These are phyloP conservation scores for Lojkania enalia DNA, from an alignment of 2,329 filamentous ascomycete genomes.

Conservation along the genomic window DNA sequence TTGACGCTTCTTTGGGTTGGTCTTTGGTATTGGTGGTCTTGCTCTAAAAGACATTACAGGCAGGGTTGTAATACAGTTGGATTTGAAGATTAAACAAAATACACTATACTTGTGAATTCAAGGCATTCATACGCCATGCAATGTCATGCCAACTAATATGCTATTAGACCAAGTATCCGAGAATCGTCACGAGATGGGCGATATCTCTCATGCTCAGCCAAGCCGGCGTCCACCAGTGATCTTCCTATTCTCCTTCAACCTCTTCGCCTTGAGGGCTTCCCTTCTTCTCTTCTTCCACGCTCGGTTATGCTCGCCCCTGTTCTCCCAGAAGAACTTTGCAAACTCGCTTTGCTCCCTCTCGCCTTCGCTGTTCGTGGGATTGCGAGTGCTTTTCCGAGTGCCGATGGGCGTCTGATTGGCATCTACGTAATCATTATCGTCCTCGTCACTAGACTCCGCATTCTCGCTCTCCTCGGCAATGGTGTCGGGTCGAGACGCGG, in stretches of 20 bases:
- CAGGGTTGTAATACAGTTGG: no score
- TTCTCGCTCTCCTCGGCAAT: conserved; percentile 31
- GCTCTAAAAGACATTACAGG: no score
- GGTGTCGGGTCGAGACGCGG: conserved; percentile 21
- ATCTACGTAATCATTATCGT: conserved; percentile 19
- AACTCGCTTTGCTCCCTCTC: conserved; percentile 61
- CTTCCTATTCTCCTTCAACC: conserved; percentile 62
- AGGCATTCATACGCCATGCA: no score
- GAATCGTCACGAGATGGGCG: no score
- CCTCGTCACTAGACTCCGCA: conserved; percentile 13
- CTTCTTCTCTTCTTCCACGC: conserved; percentile 60
- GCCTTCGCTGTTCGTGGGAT: conserved; percentile 17
- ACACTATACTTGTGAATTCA: no score
- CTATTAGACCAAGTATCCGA: no score
- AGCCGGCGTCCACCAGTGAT: conserved; percentile 29
- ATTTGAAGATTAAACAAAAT: no score
- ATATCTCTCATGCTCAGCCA: no score
- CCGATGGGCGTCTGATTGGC: conserved; percentile 27
- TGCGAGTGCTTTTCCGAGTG: conserved; percentile 1
- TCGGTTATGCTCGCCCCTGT: conserved; percentile 52
- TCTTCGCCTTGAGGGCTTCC: conserved; percentile 62
- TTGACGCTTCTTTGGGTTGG: not conserved
- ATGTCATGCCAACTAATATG: no score
- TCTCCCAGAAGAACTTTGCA: conserved; percentile 63
- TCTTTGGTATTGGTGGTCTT: not conserved